These are phyloP conservation scores for Leersia perrieri DNA, from an alignment of 176 grass and related monocot species.

Conservation along the genomic window DNA sequence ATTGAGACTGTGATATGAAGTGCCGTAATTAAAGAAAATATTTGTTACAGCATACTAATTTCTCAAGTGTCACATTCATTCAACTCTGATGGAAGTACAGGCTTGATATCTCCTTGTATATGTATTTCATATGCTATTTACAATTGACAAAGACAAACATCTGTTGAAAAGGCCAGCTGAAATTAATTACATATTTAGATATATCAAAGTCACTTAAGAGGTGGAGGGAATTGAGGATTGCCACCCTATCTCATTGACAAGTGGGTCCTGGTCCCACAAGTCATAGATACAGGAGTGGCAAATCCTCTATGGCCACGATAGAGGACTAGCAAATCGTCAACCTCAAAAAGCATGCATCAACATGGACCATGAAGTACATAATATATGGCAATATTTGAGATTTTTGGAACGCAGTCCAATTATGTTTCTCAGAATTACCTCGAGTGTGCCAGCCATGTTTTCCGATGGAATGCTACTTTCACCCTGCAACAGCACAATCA, in stretches of 20 bases:
- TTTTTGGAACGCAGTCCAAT: not conserved
- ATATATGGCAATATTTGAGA: not conserved
- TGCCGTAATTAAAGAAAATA: no score
- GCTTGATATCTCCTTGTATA: not conserved
- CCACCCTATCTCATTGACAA: not conserved
- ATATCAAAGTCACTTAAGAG: not conserved
- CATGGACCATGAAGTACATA: not conserved
- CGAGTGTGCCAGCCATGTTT: conserved; percentile 60
- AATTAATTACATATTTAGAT: not conserved
- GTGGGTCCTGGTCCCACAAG: not conserved
- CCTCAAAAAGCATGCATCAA: not conserved
- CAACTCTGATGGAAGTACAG: not conserved
- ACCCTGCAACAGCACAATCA: conserved; percentile 46
- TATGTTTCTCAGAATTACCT: conserved; percentile 50
- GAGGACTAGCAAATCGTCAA: not conserved
- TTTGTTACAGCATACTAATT: conserved; percentile 11
- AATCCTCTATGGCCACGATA: not conserved
- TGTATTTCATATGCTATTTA: not conserved
- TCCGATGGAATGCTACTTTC: conserved; percentile 66
- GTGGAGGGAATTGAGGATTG: not conserved
- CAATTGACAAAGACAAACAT: not conserved
- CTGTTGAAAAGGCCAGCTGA: not conserved
- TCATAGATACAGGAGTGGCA: not conserved
- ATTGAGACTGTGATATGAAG: not conserved
- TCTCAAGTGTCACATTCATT: not conserved